Percentiles rank a stretch among this genome's conserved stretches.
Conservation (phyloP, 768 basidiomycete species). For the Suillus cothurnatus region DNA sequence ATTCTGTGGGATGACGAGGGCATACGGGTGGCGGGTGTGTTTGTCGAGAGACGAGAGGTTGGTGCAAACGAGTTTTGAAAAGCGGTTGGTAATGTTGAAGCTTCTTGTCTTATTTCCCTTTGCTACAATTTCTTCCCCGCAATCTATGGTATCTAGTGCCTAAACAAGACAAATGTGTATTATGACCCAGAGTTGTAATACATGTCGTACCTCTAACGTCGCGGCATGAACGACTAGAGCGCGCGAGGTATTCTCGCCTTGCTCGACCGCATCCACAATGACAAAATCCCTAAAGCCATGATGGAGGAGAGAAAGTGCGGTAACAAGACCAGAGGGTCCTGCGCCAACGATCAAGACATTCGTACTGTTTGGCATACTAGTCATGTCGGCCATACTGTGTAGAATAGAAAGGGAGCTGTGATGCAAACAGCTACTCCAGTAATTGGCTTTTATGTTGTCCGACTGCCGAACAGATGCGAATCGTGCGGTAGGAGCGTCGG, state of each 20-base stretch:
- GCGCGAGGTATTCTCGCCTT: constrained; percentile 43
- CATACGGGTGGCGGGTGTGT: constrained; percentile 48
- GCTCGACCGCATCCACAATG: constrained; percentile 41
- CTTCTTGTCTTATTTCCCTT: constrained; percentile 36
- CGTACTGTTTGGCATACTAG: constrained; percentile 20
- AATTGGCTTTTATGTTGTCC: not conserved
- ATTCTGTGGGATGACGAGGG: constrained; percentile 45
- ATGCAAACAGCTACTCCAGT: not conserved
- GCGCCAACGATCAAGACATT: constrained; percentile 49
- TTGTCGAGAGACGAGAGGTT: constrained; percentile 38
- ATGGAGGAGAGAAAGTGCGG: constrained; percentile 44
- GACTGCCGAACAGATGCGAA: not conserved
- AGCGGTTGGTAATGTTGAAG: constrained; percentile 34
- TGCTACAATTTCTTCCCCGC: constrained; percentile 40
- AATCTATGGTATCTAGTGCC: constrained; percentile 49
- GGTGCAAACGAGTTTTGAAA: constrained; percentile 26
- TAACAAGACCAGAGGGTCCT: constrained; percentile 45
- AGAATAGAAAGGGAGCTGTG: not conserved
- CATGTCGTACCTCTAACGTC: constrained; percentile 47
- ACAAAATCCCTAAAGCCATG: constrained; percentile 44
- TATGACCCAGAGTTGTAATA: constrained; percentile 20
- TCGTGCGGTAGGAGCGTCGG: not conserved
- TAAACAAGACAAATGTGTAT: constrained; percentile 30
- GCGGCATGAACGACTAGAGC: constrained; percentile 52
- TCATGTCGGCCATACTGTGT: not conserved